These are phyloP conservation scores for Hirschioporus abietinus DNA, from an alignment of 768 basidiomycete species.

Conservation along the genomic window DNA sequence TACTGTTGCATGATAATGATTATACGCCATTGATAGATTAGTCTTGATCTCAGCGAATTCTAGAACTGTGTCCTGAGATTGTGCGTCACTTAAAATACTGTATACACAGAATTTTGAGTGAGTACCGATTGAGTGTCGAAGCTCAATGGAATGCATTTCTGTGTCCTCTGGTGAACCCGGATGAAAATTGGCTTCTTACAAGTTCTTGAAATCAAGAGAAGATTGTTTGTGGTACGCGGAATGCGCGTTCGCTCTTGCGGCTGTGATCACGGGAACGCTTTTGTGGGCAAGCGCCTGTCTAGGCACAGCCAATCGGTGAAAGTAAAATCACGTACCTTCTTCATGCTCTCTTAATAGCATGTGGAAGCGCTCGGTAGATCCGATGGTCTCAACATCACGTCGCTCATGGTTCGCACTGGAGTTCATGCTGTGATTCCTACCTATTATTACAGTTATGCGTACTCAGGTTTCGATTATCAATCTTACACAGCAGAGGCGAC, in stretches of 20 bases:
- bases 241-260: too few relatives aligned
- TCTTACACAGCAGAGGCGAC: background rate
- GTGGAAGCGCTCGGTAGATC: background rate
- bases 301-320: too few relatives aligned
- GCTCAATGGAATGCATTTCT: too few relatives aligned
- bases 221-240: too few relatives aligned
- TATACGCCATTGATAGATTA: background rate
- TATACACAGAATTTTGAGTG: too few relatives aligned
- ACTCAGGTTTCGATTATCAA: background rate
- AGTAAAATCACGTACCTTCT: background rate
- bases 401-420: background rate
- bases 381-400: background rate
- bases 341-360: background rate
- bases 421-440: background rate
- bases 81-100: too few relatives aligned
- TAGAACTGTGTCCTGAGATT: background rate
- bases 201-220: too few relatives aligned
- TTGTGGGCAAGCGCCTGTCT: too few relatives aligned
- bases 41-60: background rate
- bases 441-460: background rate
- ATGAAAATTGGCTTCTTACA: too few relatives aligned
- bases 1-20: background rate
- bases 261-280: too few relatives aligned
- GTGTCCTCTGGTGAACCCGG: too few relatives aligned
- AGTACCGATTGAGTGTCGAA: too few relatives aligned